Evolutionary conservation across 371 early-diverging fungal species (phyloP).

Genomic region (Apophysomyces variabilis): DNA sequence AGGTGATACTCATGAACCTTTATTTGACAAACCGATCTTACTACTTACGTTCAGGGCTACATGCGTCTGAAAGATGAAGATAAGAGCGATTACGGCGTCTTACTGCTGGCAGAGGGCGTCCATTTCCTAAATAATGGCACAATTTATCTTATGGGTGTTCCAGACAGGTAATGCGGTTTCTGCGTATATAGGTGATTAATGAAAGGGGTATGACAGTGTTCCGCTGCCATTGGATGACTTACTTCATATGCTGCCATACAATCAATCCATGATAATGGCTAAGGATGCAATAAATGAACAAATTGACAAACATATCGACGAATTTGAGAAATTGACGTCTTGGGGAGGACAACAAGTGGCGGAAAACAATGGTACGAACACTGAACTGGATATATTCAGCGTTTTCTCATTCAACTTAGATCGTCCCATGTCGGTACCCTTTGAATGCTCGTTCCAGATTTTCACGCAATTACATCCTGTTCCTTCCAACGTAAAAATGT

Average conservation of each 20-base stretch:
- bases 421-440: slow-evolving; percentile 31
- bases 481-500: slow-evolving; percentile 39
- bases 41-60: slow-evolving; percentile 41
- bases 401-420: slow-evolving; percentile 31
- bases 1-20: slow-evolving; percentile 34
- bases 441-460: slow-evolving; percentile 63
- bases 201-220: slow-evolving; percentile 18
- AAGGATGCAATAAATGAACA: slow-evolving; percentile 34
- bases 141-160: slow-evolving; percentile 58
- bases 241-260: slow-evolving; percentile 61
- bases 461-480: slow-evolving; percentile 62
- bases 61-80: slow-evolving; percentile 59
- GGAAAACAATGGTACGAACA: slow-evolving; percentile 15
- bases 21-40: background rate
- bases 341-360: slow-evolving; percentile 20
- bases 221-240: slow-evolving; percentile 50
- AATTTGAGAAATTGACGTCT: slow-evolving; percentile 22
- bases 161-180: slow-evolving; percentile 49
- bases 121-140: slow-evolving; percentile 64
- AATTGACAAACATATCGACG: slow-evolving; percentile 41
- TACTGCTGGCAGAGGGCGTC: slow-evolving; percentile 59
- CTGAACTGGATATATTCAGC: background rate
- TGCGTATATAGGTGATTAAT: background rate
- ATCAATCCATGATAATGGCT: slow-evolving; percentile 40
- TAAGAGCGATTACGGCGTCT: slow-evolving; percentile 56